Base-by-base conservation (phyloP, 1,284 basidiomycete genomes). In the Mrakiaceae sp. region DNA sequence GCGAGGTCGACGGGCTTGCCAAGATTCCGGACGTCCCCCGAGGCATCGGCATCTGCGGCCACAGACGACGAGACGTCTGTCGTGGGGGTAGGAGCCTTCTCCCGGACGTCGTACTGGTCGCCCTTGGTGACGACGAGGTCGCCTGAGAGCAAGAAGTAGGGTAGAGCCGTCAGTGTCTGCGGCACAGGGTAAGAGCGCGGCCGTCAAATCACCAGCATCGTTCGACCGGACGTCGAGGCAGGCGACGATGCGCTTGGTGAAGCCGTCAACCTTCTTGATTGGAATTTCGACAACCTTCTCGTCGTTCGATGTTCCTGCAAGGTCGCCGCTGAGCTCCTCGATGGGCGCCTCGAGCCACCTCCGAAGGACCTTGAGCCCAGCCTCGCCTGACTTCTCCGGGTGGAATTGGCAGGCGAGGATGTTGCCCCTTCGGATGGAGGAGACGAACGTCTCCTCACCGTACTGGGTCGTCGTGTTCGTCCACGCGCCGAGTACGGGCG, bases 101-200 rank as follows among this genome's bases (percentile, higher is more conserved):
- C 95, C 64, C 95, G 88, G 12, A 98, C 95, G 73, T 98, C 92
- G 79, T 99, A 99, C 74, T 96, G 94, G 77, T 99, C 96, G 64
- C 96, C 96, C 79, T 99, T 99, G 59, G 96, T 99, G 2, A 99
- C 96, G 65, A 99, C 94, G 61, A 99, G 85, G 75, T 99, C 96
- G 56, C 96, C 96, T 46, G 87, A 77, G 16, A 16, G 58, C 58
- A 27, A 7, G n/a, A n/a, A 49, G 9, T 3, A 10, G 48, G 48
- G n/a, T n/a, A 49, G 2, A 49, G n/a, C 10, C 11, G 52, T n/a
- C 52, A 58, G 46, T 9, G n/a, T 5, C 2, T 44, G 2, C 5
- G 6, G 56, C 6, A 5, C 11, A n/a, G 16, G 56, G 8, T 27
- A 55, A 5, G 54, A 43, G 54, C 7, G 3, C 8, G 40, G 27